phyloP scores from a whole-genome alignment of 2,329 filamentous ascomycete species.

The Sordariomycetes sp. region DNA sequence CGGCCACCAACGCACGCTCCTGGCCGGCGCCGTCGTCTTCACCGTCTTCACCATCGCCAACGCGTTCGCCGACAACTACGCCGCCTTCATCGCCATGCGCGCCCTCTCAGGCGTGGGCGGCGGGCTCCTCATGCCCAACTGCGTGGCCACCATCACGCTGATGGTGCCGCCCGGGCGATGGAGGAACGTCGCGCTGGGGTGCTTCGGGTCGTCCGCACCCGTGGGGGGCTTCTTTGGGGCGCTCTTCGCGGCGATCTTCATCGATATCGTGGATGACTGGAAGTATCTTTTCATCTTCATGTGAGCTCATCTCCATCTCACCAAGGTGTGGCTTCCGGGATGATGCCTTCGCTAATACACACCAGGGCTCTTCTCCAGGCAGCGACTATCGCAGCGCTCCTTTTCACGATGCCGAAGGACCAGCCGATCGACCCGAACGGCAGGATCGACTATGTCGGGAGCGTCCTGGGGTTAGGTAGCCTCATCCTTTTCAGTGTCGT shows the following conservation, averaged over 20 bases:
- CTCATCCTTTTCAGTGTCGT: constrained; percentile 56
- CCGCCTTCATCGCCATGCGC: constrained; percentile 25
- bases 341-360: background rate
- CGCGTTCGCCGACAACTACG: constrained; percentile 13
- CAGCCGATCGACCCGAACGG: constrained; percentile 1
- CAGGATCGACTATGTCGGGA: constrained; percentile 26
- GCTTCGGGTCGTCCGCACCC: constrained; percentile 36
- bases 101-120: constrained; percentile 51
- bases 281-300: constrained; percentile 26
- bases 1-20: constrained; percentile 43
- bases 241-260: constrained; percentile 26
- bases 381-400: background rate
- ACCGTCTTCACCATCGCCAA: constrained; percentile 30
- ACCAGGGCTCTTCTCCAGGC: background rate
- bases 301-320: background rate
- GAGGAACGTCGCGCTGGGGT: constrained; percentile 50
- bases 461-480: constrained; percentile 35
- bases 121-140: constrained; percentile 53
- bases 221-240: constrained; percentile 31
- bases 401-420: constrained; percentile 2
- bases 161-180: constrained; percentile 43
- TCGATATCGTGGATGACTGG: constrained; percentile 28
- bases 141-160: constrained; percentile 48
- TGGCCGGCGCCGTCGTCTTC: constrained; percentile 44
- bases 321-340: background rate